Conservation (phyloP, 768 basidiomycete genomes). For the Lanmaoa pseudosensibilis region DNA sequence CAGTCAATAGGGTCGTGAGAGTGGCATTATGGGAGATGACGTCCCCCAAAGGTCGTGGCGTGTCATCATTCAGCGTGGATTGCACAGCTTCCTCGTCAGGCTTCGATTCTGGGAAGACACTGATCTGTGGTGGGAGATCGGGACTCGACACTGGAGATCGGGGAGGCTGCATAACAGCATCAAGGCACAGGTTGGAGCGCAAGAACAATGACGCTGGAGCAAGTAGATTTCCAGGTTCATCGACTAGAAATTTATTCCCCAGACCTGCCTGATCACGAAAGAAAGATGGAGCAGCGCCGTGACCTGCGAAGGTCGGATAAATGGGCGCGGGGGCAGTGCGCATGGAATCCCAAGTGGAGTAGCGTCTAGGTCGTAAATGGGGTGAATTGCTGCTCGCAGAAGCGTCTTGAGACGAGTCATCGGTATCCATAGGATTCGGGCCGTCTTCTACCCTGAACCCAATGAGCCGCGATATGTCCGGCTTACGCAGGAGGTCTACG, state of each 20-base stretch:
- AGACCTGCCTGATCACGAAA: slow-evolving; percentile 11
- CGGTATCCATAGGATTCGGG: slow-evolving; percentile 30
- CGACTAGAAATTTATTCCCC: not conserved
- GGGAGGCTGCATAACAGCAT: slow-evolving; percentile 8
- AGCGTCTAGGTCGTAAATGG: slow-evolving; percentile 19
- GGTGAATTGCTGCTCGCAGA: slow-evolving; percentile 25
- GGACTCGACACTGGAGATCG: slow-evolving; percentile 1
- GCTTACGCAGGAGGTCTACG: slow-evolving; percentile 33
- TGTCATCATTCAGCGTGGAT: slow-evolving; percentile 12
- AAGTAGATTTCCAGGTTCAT: slow-evolving; percentile 7
- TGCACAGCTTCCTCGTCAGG: slow-evolving; percentile 8
- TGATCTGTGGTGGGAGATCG: slow-evolving; percentile 8
- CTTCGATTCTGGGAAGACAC: not conserved
- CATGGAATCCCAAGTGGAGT: slow-evolving; percentile 25
- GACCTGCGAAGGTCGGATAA: slow-evolving; percentile 13
- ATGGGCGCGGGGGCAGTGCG: slow-evolving; percentile 1
- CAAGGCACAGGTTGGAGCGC: slow-evolving; percentile 11
- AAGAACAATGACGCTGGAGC: slow-evolving; percentile 18
- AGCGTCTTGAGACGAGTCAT: slow-evolving; percentile 33
- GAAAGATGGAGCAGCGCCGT: slow-evolving; percentile 9
- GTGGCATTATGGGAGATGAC: slow-evolving; percentile 10
- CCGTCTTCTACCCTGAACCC: slow-evolving; percentile 24
- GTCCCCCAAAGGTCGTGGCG: slow-evolving; percentile 13
- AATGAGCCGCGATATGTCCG: slow-evolving; percentile 24
- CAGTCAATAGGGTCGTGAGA: slow-evolving; percentile 3